phyloP scores from a whole-genome alignment of 768 basidiomycete genomes.

The Ephemerocybe angulata region DNA sequence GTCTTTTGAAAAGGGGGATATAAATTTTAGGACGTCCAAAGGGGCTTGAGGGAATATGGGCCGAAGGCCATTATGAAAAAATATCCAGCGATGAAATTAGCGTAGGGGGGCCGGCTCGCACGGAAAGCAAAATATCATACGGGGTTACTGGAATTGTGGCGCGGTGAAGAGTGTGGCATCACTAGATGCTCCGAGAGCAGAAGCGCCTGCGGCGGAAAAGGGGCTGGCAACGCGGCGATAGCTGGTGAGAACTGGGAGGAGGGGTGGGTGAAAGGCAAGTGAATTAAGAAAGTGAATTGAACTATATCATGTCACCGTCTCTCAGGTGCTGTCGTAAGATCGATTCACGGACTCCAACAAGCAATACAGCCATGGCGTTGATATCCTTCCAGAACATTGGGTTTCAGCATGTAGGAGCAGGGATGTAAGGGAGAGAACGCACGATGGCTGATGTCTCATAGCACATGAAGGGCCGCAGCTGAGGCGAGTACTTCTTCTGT shows the following conservation, averaged over 20 bases:
- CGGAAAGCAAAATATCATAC: neutral
- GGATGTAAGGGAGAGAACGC: conserved; percentile 22
- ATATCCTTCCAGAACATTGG: conserved; percentile 31
- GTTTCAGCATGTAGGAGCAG: neutral
- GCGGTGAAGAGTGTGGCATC: neutral
- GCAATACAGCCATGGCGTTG: conserved; percentile 36
- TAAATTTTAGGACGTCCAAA: too few species aligned
- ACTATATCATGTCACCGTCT: conserved; percentile 28
- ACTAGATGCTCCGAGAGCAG: neutral
- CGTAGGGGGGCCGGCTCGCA: neutral
- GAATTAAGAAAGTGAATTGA: neutral
- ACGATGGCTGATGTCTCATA: conserved; percentile 73
- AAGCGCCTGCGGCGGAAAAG: neutral
- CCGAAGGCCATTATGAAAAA: neutral
- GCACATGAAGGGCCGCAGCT: conserved; percentile 57
- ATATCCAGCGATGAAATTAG: too few species aligned
- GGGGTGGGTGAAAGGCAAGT: neutral
- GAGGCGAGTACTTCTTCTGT: conserved; percentile 56
- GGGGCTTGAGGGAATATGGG: neutral
- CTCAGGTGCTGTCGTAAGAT: conserved; percentile 39
- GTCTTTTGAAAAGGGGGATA: neutral
- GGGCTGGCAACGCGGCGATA: neutral
- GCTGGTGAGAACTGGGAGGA: neutral
- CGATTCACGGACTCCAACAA: conserved; percentile 38
- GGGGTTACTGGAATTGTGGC: neutral